Evolutionary conservation across 805 yeast species (phyloP).

Genomic region (Nakazawaea wyomingensis): DNA sequence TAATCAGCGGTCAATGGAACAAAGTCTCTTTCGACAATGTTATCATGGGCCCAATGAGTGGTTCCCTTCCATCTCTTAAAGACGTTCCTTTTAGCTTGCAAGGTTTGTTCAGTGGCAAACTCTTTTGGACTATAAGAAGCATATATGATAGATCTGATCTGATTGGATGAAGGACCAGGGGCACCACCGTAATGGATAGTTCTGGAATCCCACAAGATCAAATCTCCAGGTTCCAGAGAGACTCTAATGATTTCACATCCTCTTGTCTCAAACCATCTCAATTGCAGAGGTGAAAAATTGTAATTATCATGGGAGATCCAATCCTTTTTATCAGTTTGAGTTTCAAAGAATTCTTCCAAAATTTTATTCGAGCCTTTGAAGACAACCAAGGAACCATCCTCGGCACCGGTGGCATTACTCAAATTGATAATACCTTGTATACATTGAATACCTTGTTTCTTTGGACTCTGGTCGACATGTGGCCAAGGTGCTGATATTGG

Average conservation of each 20-base stretch:
- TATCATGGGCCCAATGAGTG: slow-evolving; percentile 30
- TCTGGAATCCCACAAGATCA: slow-evolving; percentile 31
- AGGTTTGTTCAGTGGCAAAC: slow-evolving; percentile 25
- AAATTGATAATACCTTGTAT: slow-evolving; percentile 29
- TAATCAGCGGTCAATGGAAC: slow-evolving; percentile 18
- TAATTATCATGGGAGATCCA: slow-evolving; percentile 22
- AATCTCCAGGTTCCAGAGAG: slow-evolving; percentile 28
- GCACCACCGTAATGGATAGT: slow-evolving; percentile 26
- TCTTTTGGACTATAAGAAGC: slow-evolving; percentile 27
- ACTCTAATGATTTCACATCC: slow-evolving; percentile 26
- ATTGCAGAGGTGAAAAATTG: slow-evolving; percentile 18
- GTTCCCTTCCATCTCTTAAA: slow-evolving; percentile 24
- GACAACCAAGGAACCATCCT: slow-evolving; percentile 29
- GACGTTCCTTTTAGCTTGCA: slow-evolving; percentile 18
- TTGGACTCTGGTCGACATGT: slow-evolving; percentile 31
- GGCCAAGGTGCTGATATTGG: slow-evolving; percentile 22
- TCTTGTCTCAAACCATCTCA: slow-evolving; percentile 23
- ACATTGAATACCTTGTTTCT: slow-evolving; percentile 25
- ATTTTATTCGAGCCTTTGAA: slow-evolving; percentile 21
- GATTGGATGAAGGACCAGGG: slow-evolving; percentile 21
- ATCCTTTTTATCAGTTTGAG: slow-evolving; percentile 14
- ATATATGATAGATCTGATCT: slow-evolving; percentile 26
- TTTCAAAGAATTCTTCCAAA: slow-evolving; percentile 22
- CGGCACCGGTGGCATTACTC: slow-evolving; percentile 20
- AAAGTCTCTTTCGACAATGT: slow-evolving; percentile 17